phyloP scores from a whole-genome alignment of 768 basidiomycete species.

The Dioszegia hungarica region DNA sequence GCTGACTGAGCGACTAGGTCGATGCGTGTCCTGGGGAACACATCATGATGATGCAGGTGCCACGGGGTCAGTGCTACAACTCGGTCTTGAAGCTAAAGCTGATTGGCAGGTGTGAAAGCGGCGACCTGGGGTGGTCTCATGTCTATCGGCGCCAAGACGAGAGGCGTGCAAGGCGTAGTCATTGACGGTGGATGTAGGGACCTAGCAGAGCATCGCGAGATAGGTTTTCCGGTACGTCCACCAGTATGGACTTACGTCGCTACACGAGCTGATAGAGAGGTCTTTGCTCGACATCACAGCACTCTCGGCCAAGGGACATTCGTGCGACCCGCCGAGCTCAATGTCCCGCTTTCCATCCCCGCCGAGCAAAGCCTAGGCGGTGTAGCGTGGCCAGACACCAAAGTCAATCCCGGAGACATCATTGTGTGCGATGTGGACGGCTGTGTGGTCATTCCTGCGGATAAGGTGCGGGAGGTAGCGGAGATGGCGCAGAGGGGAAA shows the following conservation, averaged over 20 bases:
- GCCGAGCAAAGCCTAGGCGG: constrained; percentile 52
- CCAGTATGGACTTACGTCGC: neutral
- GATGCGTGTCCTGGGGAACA: constrained; percentile 65
- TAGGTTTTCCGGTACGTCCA: constrained; percentile 59
- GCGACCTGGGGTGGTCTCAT: constrained; percentile 89
- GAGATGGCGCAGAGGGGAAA: constrained; percentile 59
- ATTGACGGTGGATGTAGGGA: constrained; percentile 71
- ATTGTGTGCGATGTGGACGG: constrained; percentile 85
- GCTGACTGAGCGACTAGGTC: constrained; percentile 31
- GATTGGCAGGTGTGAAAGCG: constrained; percentile 59
- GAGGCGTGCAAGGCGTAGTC: constrained; percentile 67
- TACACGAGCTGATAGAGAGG: constrained; percentile 13
- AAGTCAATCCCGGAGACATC: constrained; percentile 69
- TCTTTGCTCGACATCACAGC: constrained; percentile 75
- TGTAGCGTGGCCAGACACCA: constrained; percentile 48
- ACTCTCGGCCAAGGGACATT: constrained; percentile 82
- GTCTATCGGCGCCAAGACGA: constrained; percentile 75
- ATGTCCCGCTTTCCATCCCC: constrained; percentile 57
- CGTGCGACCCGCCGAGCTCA: constrained; percentile 71
- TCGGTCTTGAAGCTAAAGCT: neutral
- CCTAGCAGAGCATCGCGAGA: constrained; percentile 65
- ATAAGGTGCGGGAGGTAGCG: constrained; percentile 57
- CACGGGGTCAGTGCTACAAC: constrained; percentile 55
- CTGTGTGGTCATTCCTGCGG: constrained; percentile 70
- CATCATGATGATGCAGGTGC: constrained; percentile 70